Evolutionary conservation across 768 basidiomycete genomes (phyloP), one percentile per base, ranked within the genome.

Genomic region (Strobilomyces echinocephalus): DNA sequence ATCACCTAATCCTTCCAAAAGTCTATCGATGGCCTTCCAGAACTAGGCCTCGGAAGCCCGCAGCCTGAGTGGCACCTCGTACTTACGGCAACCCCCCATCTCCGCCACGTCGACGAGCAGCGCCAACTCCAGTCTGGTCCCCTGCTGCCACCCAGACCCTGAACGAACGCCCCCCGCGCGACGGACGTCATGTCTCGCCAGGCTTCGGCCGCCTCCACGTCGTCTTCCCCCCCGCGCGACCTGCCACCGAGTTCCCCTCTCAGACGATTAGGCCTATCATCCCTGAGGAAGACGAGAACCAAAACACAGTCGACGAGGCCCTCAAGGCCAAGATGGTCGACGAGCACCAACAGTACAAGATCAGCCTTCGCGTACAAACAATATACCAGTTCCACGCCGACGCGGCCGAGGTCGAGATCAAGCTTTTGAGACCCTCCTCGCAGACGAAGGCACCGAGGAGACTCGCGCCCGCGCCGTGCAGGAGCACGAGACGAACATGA

Each of bases 281-380:
- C 49, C 14, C 47, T 8, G 28, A 28, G 28, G 28, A 28, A 5
- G 68, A 69, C 15, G 69, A 70, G 36, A 69, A 67, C 0, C 48
- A 48, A 2, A 60, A 70, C 34, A 60, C 69, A 14, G 14, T 64
- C 43, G 67, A 69, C 49, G 60, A 64, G 35, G 60, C 65, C 44
- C 56, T 70, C 36, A 69, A 55, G 55, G 69, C 64, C 44, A 70
- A 65, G 54, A 69, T 70, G 69, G 67, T 67, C 11, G 61, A 58
- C 26, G 68, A 69, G 2, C 69, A 65, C 33, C 69, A 67, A 2
- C 60, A 63, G 39, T 69, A 60, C 36, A 69, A 71, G 54, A 48
- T 68, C 36, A 51, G 63, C 34, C 62, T 69, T 15, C 69, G 69
- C 7, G 68, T 71, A 6, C 67, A 69, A 54, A 69, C 71, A 69